Conservation (phyloP, 208 protist species). For the Leishmania gerbilli region DNA sequence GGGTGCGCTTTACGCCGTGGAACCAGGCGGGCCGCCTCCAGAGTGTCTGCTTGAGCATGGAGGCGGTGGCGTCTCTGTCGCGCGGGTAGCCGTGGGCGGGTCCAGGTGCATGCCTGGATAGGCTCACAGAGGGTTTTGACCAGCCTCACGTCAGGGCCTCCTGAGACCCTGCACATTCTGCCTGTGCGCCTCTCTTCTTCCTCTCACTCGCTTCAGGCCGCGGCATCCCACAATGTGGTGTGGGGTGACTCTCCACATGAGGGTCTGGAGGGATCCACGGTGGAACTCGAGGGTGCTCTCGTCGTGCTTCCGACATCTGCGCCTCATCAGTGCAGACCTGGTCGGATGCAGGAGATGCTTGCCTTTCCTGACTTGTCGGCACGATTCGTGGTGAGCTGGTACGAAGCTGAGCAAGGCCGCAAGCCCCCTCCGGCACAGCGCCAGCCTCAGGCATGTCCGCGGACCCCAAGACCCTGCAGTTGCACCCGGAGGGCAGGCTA, state of each 20-base stretch:
- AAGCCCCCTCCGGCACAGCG: neutral
- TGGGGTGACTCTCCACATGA: neutral
- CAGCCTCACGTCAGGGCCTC: neutral
- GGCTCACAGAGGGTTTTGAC: neutral
- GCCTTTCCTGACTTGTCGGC: neutral
- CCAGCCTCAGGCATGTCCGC: neutral
- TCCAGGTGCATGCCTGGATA: neutral
- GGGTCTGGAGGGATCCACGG: neutral
- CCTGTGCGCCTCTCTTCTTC: neutral
- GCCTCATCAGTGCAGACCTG: neutral
- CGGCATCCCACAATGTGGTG: neutral
- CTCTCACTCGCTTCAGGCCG: neutral
- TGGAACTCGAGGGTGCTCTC: neutral
- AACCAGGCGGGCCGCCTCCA: too few species aligned
- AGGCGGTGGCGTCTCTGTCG: too few species aligned
- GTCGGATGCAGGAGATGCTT: neutral
- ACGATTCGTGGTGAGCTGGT: neutral
- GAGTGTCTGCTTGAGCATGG: too few species aligned
- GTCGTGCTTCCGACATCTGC: neutral
- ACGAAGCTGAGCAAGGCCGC: neutral
- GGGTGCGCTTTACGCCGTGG: too few species aligned
- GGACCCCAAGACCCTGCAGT: neutral
- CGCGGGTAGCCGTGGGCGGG: too few species aligned
- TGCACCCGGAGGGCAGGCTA: neutral
- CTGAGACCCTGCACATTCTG: neutral